A percentile compares a stretch with the other conserved stretches of the same genome.
phyloP scores from a whole-genome alignment of 2,329 filamentous ascomycete species.

The Nectriaceae sp. region DNA sequence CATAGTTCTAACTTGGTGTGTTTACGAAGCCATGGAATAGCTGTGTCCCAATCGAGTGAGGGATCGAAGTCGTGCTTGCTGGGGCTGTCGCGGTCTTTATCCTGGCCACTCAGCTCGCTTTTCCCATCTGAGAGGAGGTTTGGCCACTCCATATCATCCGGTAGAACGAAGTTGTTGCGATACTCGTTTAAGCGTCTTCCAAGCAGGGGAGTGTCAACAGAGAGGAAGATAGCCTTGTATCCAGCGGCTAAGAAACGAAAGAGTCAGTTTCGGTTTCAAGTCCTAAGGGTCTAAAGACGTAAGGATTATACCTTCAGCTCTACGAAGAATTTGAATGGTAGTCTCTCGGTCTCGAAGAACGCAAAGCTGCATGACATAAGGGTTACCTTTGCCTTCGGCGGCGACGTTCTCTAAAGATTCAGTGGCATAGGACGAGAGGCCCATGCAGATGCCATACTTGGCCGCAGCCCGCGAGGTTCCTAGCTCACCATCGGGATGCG shows the following conservation, averaged over 20 bases:
- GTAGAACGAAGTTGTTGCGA: constrained; percentile 46
- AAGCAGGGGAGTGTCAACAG: constrained; percentile 58
- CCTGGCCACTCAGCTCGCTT: constrained; percentile 18
- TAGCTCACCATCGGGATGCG: constrained; percentile 53
- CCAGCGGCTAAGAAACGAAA: constrained; percentile 30
- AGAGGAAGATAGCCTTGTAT: constrained; percentile 56
- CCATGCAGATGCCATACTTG: constrained; percentile 30
- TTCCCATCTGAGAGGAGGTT: constrained; percentile 36
- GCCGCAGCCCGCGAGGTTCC: constrained; percentile 47
- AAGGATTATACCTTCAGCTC: constrained; percentile 19
- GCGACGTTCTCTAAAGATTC: constrained; percentile 24
- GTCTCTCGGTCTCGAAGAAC: constrained; percentile 22
- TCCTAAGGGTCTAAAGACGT: not conserved
- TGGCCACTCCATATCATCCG: constrained; percentile 44
- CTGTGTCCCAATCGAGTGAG: constrained; percentile 60
- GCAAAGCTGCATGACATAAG: constrained; percentile 27
- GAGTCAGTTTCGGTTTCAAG: not conserved
- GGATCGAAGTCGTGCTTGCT: constrained; percentile 22
- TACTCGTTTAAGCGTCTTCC: constrained; percentile 49
- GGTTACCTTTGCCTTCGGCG: constrained; percentile 19
- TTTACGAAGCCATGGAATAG: constrained; percentile 62
- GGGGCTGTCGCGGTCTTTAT: constrained; percentile 1
- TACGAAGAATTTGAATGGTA: constrained; percentile 19
- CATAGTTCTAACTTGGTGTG: constrained; percentile 45
- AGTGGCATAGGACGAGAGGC: constrained; percentile 24